These are phyloP conservation scores for Apophysomyces elegans DNA, from an alignment of 371 early-diverging fungal species.

Conservation along the genomic window DNA sequence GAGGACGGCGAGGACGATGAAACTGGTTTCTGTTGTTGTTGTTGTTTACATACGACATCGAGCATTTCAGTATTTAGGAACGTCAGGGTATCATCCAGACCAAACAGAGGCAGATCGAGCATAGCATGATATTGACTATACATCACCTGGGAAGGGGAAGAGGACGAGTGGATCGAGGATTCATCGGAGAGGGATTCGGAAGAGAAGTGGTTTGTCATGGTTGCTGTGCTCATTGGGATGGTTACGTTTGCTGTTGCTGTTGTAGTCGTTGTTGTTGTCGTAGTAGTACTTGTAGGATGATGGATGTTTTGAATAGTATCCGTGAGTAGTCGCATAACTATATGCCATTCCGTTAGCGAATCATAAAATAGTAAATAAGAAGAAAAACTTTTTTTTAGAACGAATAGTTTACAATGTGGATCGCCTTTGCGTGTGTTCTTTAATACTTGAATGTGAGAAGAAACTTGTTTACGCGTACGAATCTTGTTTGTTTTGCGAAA, in stretches of 20 bases:
- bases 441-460: slow-evolving; percentile 79
- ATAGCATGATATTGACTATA: slow-evolving; percentile 24
- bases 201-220: slow-evolving; percentile 10
- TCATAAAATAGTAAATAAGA: neutral
- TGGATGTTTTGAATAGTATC: slow-evolving; percentile 30
- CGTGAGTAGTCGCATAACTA: slow-evolving; percentile 62
- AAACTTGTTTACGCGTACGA: slow-evolving; percentile 77
- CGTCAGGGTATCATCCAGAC: neutral
- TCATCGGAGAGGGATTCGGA: slow-evolving; percentile 50
- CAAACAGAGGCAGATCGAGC: slow-evolving; percentile 2
- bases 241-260: neutral
- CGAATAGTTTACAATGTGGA: slow-evolving; percentile 51
- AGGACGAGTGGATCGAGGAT: slow-evolving; percentile 42
- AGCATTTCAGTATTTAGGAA: slow-evolving; percentile 6
- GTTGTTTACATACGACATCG: neutral
- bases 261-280: slow-evolving; percentile 3
- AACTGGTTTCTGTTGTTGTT: slow-evolving; percentile 9
- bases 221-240: neutral
- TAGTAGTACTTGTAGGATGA: slow-evolving; percentile 2
- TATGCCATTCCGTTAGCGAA: neutral
- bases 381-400: no score
- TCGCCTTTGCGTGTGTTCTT: slow-evolving; percentile 73
- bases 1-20: slow-evolving; percentile 1
- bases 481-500: slow-evolving; percentile 64
- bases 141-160: slow-evolving; percentile 54